Conservation (phyloP, 805 yeast genomes). For the Yamadazyma ubonensis region DNA sequence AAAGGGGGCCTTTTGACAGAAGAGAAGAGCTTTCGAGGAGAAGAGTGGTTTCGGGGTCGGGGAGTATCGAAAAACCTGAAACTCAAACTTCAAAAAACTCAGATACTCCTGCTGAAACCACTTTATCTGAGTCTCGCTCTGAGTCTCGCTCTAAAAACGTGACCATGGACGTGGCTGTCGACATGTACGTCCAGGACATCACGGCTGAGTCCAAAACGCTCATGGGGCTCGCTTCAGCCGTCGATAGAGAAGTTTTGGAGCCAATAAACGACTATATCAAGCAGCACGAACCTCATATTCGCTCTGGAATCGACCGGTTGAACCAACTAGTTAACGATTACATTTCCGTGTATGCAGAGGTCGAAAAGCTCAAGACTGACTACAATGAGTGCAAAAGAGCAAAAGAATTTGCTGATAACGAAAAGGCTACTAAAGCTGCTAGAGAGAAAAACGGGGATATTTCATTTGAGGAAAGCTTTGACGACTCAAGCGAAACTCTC, state of each 20-base stretch:
- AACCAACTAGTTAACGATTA: constrained; percentile 27
- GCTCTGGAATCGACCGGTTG: constrained; percentile 22
- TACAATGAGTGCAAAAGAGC: constrained; percentile 31
- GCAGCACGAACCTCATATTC: constrained; percentile 34
- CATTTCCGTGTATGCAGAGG: constrained; percentile 19
- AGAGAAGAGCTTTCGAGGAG: too few species aligned
- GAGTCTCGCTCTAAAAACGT: too few species aligned
- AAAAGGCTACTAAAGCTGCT: constrained; percentile 5
- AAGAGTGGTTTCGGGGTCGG: too few species aligned
- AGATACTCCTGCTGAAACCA: too few species aligned
- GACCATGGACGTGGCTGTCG: constrained; percentile 10
- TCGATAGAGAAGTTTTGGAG: constrained; percentile 35
- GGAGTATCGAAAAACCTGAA: not conserved
- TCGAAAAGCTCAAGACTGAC: constrained; percentile 30
- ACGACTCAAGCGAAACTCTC: constrained; percentile 4
- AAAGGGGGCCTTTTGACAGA: not conserved
- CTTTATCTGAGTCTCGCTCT: too few species aligned
- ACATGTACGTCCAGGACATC: constrained; percentile 20
- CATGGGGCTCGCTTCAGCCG: constrained; percentile 27
- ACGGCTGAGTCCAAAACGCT: constrained; percentile 24
- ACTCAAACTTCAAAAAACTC: not conserved
- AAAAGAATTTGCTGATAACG: constrained; percentile 29
- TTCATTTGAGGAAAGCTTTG: constrained; percentile 1
- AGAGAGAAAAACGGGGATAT: constrained; percentile 1
- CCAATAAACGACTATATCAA: constrained; percentile 36